A percentile compares a stretch with the other conserved stretches of the same genome.
Conservation (phyloP, 768 basidiomycete species). For the Cystofilobasidium capitatum region DNA sequence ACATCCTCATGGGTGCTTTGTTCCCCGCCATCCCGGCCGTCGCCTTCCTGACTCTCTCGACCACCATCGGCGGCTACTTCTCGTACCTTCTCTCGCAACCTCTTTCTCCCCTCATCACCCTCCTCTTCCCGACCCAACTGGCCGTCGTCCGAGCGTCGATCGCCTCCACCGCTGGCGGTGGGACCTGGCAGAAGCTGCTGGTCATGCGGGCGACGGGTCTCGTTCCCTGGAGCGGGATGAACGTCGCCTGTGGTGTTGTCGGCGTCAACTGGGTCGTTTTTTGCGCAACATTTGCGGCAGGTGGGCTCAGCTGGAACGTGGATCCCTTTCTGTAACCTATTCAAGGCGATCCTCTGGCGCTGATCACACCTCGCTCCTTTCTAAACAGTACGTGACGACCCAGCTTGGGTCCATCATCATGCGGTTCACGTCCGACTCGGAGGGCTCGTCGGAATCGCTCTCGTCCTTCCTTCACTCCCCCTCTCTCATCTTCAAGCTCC, state of each 20-base stretch:
- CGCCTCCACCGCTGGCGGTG: conserved; percentile 43
- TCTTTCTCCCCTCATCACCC: conserved; percentile 69
- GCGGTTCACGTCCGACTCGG: conserved; percentile 24
- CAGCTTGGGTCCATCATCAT: conserved; percentile 48
- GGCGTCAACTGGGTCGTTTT: conserved; percentile 50
- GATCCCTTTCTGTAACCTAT: background rate
- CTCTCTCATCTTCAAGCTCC: conserved; percentile 69
- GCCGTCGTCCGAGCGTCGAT: conserved; percentile 74
- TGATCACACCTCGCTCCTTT: conserved; percentile 4
- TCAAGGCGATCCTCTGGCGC: conserved; percentile 29
- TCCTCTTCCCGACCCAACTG: conserved; percentile 71
- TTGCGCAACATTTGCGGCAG: conserved; percentile 39
- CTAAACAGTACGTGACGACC: conserved; percentile 64
- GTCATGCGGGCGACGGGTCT: conserved; percentile 82
- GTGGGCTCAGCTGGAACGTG: conserved; percentile 38
- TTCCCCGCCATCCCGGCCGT: conserved; percentile 76
- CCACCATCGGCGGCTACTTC: conserved; percentile 72
- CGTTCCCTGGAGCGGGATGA: conserved; percentile 95
- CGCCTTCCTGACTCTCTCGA: conserved; percentile 68
- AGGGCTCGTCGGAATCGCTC: conserved; percentile 51
- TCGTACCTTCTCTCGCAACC: conserved; percentile 73
- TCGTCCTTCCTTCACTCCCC: conserved; percentile 76
- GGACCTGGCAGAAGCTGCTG: conserved; percentile 72
- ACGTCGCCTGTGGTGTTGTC: conserved; percentile 88
- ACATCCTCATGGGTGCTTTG: conserved; percentile 77